Percentiles rank a stretch among this genome's conserved stretches.
These are phyloP conservation scores for Mimosa bimucronata DNA, from an alignment of 306 rosid genomes.

Conservation along the genomic window DNA sequence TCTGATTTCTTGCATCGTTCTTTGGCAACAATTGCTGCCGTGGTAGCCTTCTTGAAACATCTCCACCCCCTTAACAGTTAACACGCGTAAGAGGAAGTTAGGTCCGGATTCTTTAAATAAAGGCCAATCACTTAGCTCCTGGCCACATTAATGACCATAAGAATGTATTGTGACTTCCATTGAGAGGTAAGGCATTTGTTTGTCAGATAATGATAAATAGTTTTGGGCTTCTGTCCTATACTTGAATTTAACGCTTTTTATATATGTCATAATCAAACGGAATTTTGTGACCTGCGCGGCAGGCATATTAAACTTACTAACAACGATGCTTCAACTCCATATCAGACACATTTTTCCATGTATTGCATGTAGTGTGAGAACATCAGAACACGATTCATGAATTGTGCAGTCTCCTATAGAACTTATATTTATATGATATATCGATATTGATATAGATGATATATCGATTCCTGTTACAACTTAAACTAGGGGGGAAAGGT, in stretches of 20 bases:
- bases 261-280: conserved; percentile 12
- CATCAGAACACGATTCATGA: not conserved
- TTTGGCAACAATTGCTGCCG: not conserved
- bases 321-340: not conserved
- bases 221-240: not conserved
- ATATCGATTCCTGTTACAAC: not conserved
- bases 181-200: not conserved
- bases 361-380: not conserved
- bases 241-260: not conserved
- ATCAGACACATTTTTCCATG: not conserved
- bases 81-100: not conserved
- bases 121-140: not conserved
- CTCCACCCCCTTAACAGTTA: not conserved
- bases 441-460: not conserved
- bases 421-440: not conserved
- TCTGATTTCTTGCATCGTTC: not conserved
- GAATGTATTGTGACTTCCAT: not conserved
- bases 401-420: not conserved
- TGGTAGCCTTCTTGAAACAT: not conserved
- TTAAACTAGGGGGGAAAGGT: not conserved
- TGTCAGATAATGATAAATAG: not conserved
- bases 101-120: conserved; percentile 1
- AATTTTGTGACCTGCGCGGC: not conserved
- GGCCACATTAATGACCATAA: not conserved
- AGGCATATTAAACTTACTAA: conserved; percentile 14